A percentile compares a stretch with the other conserved stretches of the same genome.
Evolutionary conservation across 495 filamentous ascomycete species (phyloP).

Genomic region (Hypoxylon lenormandii): DNA sequence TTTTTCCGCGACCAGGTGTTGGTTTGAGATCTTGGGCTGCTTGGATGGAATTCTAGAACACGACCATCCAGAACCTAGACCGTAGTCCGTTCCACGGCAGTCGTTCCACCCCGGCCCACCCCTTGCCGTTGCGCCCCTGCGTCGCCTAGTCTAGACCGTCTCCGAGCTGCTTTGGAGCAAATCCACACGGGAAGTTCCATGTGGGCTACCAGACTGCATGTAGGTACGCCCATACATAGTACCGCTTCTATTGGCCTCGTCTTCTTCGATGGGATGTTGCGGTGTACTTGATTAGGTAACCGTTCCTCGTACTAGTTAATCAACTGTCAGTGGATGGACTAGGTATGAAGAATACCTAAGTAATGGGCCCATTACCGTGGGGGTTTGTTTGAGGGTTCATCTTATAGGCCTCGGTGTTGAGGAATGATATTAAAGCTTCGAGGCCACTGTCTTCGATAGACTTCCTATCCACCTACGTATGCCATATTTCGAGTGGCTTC

Average conservation of each 20-base stretch:
- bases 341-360: no score
- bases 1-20: no score
- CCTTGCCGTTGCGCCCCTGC: constrained; percentile 41
- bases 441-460: not conserved
- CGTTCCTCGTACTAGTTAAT: not conserved
- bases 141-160: constrained; percentile 45
- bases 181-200: constrained; percentile 14
- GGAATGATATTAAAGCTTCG: not conserved
- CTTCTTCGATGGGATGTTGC: not conserved
- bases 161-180: constrained; percentile 5
- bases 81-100: constrained; percentile 45
- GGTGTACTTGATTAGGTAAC: not conserved
- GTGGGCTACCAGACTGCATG: no score
- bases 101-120: constrained; percentile 39
- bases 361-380: not conserved
- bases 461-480: not conserved
- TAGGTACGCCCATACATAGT: no score
- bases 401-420: not conserved
- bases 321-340: not conserved
- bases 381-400: not conserved
- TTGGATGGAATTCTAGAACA: constrained; percentile 42
- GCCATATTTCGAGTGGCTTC: not conserved
- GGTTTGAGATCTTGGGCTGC: constrained; percentile 20
- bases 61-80: constrained; percentile 38
- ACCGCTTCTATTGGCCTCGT: constrained; percentile 6